phyloP scores from a whole-genome alignment of 306 rosid species.

The Lupinus albus region DNA sequence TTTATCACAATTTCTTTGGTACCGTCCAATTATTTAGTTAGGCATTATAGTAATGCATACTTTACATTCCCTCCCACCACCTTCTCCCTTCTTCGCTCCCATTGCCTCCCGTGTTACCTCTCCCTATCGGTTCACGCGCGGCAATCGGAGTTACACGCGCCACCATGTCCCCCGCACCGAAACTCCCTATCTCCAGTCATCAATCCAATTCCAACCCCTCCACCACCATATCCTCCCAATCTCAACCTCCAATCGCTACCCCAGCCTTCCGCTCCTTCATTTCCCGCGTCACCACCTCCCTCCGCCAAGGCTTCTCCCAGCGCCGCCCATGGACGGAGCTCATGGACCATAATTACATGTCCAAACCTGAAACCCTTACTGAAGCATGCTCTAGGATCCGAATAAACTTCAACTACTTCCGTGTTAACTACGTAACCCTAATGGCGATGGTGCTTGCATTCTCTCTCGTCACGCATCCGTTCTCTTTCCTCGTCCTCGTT shows the following conservation, averaged over 20 bases:
- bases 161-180: slow-evolving; percentile 78
- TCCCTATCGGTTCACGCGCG: slow-evolving; percentile 36
- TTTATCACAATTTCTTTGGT: not conserved
- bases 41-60: not conserved
- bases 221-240: slow-evolving; percentile 27
- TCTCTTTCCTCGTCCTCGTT: slow-evolving; percentile 76
- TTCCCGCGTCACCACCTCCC: slow-evolving; percentile 66
- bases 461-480: slow-evolving; percentile 81
- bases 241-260: slow-evolving; percentile 73
- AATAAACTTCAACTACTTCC: slow-evolving; percentile 79
- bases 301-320: slow-evolving; percentile 73
- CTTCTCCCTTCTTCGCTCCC: not conserved
- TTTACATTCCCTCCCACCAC: too few species aligned
- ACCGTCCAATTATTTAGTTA: not conserved
- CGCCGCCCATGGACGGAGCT: slow-evolving; percentile 94
- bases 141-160: slow-evolving; percentile 52
- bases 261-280: slow-evolving; percentile 88
- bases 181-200: slow-evolving; percentile 68
- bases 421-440: slow-evolving; percentile 79
- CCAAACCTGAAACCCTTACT: slow-evolving; percentile 73
- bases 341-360: slow-evolving; percentile 63
- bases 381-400: slow-evolving; percentile 96
- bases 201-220: slow-evolving; percentile 45
- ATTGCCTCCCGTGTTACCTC: slow-evolving; percentile 2
- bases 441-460: slow-evolving; percentile 60